Evolutionary conservation across 164 flowering plant genomes (phyloP), one percentile per base, ranked within the genome.

Genomic region (Cinnamomum micranthum): DNA sequence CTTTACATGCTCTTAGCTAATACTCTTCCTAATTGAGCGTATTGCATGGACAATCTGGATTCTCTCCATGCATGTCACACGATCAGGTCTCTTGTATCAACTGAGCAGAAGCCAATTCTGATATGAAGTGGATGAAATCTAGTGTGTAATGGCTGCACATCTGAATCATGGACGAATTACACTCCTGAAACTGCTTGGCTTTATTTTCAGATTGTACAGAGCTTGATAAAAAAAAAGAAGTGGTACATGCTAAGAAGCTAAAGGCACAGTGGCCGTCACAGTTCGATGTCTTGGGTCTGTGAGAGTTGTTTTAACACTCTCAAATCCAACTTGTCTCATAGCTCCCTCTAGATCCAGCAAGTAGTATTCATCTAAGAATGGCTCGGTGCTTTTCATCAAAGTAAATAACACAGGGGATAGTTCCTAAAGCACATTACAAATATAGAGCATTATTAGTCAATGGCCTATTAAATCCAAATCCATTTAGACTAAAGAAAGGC

Each of bases 331-430:
- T 81, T 86, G 87, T 72, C 77, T 80, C 79, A 88, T 64, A 60
- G 76, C 81, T 73, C 67, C 82, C 78, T 91, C 92, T 33, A 91
- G 81, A 84, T 91, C 88, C 50, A 86, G 81, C 63, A 87, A 77
- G 76, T 87, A 88, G 82, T 91, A 91, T 65, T 91, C 95, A 63
- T 91, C 92, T 2, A 91, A 82, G 80, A 88, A 89, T 63, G 90
- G 95, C 74, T 90, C 92, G 0, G 92, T 91, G 85, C 92, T 91
- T 88, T 88, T 89, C 89, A 91, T 79, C 66, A 91, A 77, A 58
- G 92, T 89, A 74, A 91, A 88, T 62, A 91, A 78, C 12, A 87
- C 91, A 1, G 95, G 92, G 59, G 95, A 80, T 73, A 89, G 65
- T 55, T 89, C 87, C 91, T 88, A 70, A 64, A 82, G 41, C 33